A percentile compares a stretch with the other conserved stretches of the same genome.
These are phyloP conservation scores for Metschnikowia vanudenii DNA, from an alignment of 805 yeast genomes.

Conservation along the genomic window DNA sequence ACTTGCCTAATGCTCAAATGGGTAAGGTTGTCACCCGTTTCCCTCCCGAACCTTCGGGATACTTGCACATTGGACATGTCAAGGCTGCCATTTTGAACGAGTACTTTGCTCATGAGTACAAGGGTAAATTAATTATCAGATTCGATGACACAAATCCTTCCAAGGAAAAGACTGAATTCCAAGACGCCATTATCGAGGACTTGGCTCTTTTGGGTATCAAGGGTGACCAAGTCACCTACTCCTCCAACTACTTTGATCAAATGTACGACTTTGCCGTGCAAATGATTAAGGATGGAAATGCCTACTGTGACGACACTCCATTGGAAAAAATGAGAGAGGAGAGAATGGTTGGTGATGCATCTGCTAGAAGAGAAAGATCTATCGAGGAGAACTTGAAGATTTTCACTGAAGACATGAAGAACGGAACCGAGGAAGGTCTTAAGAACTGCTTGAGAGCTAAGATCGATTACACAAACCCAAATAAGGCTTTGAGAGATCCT, in stretches of 20 bases:
- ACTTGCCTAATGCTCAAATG: slow-evolving; percentile 82
- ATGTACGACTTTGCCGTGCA: slow-evolving; percentile 86
- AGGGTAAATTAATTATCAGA: slow-evolving; percentile 94
- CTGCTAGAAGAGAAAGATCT: slow-evolving; percentile 86
- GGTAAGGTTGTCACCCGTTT: slow-evolving; percentile 98
- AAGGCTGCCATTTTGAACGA: slow-evolving; percentile 97
- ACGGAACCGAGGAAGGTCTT: slow-evolving; percentile 89
- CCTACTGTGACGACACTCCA: slow-evolving; percentile 96
- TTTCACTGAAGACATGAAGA: slow-evolving; percentile 88
- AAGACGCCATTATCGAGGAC: slow-evolving; percentile 92
- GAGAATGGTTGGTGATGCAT: slow-evolving; percentile 95
- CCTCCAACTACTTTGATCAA: slow-evolving; percentile 88
- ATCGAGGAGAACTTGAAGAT: slow-evolving; percentile 88
- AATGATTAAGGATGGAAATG: slow-evolving; percentile 92
- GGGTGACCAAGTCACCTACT: slow-evolving; percentile 84
- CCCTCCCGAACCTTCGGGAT: slow-evolving; percentile 99
- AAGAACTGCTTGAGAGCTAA: slow-evolving; percentile 95
- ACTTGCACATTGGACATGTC: slow-evolving; percentile 98
- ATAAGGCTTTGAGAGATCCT: slow-evolving; percentile 97
- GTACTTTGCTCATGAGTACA: slow-evolving; percentile 92
- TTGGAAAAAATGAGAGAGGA: slow-evolving; percentile 96
- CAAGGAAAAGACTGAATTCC: slow-evolving; percentile 93
- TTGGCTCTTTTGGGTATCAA: slow-evolving; percentile 85
- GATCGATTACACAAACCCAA: slow-evolving; percentile 84
- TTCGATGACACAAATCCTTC: slow-evolving; percentile 98